A percentile compares a stretch with the other conserved stretches of the same genome.
Evolutionary conservation across 306 rosid species (phyloP).

Genomic region (Vachellia pachyceras): DNA sequence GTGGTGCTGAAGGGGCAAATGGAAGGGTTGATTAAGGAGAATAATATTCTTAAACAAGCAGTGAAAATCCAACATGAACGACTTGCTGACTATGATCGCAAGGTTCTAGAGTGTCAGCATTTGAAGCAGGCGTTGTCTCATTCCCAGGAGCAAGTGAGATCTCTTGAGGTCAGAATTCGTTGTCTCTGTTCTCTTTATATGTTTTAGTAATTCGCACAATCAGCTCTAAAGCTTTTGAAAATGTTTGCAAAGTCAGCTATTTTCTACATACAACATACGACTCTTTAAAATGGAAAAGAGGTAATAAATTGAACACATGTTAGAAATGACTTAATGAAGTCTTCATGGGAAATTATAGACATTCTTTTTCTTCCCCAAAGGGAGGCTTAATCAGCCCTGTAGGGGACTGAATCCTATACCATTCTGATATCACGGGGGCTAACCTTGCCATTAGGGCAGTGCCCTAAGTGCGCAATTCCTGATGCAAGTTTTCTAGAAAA

Average conservation of each 20-base stretch:
- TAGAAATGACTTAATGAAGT: too few species aligned
- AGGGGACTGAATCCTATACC: too few species aligned
- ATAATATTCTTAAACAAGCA: slow-evolving; percentile 75
- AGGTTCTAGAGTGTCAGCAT: slow-evolving; percentile 71
- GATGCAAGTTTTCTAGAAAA: too few species aligned
- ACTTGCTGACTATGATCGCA: slow-evolving; percentile 70
- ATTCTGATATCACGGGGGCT: too few species aligned
- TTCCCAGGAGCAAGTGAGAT: slow-evolving; percentile 83
- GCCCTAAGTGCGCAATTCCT: too few species aligned
- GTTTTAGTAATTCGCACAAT: slow-evolving; percentile 11
- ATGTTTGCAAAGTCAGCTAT: slow-evolving; percentile 1
- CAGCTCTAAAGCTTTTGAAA: neutral
- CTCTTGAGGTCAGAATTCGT: slow-evolving; percentile 72
- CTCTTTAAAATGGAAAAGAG: slow-evolving; percentile 7
- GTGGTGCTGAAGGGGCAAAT: slow-evolving; percentile 78
- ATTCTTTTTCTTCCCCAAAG: too few species aligned
- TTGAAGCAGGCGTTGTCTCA: slow-evolving; percentile 83
- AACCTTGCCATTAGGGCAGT: too few species aligned
- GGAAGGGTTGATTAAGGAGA: slow-evolving; percentile 73
- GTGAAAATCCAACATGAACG: slow-evolving; percentile 86
- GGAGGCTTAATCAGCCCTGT: too few species aligned
- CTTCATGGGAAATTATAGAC: too few species aligned
- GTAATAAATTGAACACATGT: neutral
- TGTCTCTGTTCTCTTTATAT: slow-evolving; percentile 8
- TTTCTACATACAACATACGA: neutral